A percentile compares a stretch with the other conserved stretches of the same genome.
Evolutionary conservation across 2,329 filamentous ascomycete species (phyloP).

Genomic region (Sclerotinia trifoliorum): DNA sequence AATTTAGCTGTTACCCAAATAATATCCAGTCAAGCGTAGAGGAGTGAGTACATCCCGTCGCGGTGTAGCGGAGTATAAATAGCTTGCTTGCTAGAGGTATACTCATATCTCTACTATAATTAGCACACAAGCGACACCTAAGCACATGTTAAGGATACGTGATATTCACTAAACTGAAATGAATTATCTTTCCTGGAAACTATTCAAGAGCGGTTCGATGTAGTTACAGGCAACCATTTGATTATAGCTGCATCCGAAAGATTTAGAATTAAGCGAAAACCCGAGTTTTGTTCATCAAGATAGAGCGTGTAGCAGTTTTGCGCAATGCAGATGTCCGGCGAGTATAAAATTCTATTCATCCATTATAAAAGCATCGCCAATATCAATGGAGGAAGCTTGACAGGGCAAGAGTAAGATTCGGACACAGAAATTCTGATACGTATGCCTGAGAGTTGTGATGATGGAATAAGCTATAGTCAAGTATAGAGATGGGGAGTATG

Average conservation of each 20-base stretch:
- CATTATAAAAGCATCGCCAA: neutral
- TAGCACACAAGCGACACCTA: neutral
- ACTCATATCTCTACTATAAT: neutral
- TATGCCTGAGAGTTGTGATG: too few species aligned
- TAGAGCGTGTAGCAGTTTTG: neutral
- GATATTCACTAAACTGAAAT: neutral
- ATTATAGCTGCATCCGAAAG: neutral
- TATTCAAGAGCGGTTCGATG: neutral
- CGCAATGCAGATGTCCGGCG: neutral
- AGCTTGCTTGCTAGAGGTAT: neutral
- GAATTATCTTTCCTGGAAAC: neutral
- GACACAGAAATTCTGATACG: neutral
- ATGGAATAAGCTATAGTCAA: neutral
- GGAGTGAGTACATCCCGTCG: too few species aligned
- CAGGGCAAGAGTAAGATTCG: neutral
- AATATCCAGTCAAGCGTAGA: rapidly evolving
- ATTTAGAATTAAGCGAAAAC: neutral
- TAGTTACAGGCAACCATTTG: neutral
- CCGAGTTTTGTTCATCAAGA: neutral
- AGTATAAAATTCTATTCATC: too few species aligned
- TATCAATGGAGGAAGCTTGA: neutral
- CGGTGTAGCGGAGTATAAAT: neutral
- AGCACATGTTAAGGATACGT: neutral
- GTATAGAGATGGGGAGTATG: neutral
- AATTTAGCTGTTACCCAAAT: neutral